These are phyloP conservation scores for Nothophaeocryptopus gaeumannii DNA, from an alignment of 2,329 filamentous ascomycete species.

Conservation along the genomic window DNA sequence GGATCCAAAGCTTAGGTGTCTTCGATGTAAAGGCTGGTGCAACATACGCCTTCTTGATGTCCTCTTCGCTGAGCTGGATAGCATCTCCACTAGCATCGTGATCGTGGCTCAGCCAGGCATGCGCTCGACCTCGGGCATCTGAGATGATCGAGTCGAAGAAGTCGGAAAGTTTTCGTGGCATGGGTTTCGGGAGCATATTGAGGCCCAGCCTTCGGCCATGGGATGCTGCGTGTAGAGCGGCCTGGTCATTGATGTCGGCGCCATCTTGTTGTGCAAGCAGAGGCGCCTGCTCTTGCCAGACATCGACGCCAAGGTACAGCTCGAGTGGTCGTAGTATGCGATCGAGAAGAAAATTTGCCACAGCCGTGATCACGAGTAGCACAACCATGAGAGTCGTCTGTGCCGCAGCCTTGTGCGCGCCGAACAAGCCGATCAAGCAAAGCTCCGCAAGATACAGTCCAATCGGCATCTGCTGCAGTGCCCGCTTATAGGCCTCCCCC, in stretches of 20 bases:
- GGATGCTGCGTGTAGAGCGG: slow-evolving; percentile 31
- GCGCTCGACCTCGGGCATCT: slow-evolving; percentile 21
- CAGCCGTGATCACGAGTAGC: slow-evolving; percentile 39
- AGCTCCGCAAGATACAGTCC: slow-evolving; percentile 49
- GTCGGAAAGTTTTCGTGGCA: slow-evolving; percentile 26
- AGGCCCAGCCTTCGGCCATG: slow-evolving; percentile 33
- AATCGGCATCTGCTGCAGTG: slow-evolving; percentile 47
- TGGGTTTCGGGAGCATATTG: slow-evolving; percentile 23
- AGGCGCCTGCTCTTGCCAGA: slow-evolving; percentile 31
- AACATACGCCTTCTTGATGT: slow-evolving; percentile 41
- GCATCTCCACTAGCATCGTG: slow-evolving; percentile 21
- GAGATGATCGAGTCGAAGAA: slow-evolving; percentile 33
- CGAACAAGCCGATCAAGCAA: slow-evolving; percentile 49
- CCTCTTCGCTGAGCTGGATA: slow-evolving; percentile 26
- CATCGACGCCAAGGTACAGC: slow-evolving; percentile 34
- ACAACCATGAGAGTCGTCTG: slow-evolving; percentile 45
- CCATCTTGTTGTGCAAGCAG: slow-evolving; percentile 32
- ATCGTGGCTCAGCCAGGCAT: slow-evolving; percentile 23
- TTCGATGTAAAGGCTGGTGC: slow-evolving; percentile 45
- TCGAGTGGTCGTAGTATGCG: slow-evolving; percentile 32
- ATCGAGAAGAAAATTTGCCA: slow-evolving; percentile 31
- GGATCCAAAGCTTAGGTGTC: slow-evolving; percentile 47
- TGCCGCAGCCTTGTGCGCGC: slow-evolving; percentile 37
- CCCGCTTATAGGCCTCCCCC: slow-evolving; percentile 46
- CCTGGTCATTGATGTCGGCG: slow-evolving; percentile 27